Conservation (phyloP, 148 eudicot species). For the Polygonum maritimum region DNA sequence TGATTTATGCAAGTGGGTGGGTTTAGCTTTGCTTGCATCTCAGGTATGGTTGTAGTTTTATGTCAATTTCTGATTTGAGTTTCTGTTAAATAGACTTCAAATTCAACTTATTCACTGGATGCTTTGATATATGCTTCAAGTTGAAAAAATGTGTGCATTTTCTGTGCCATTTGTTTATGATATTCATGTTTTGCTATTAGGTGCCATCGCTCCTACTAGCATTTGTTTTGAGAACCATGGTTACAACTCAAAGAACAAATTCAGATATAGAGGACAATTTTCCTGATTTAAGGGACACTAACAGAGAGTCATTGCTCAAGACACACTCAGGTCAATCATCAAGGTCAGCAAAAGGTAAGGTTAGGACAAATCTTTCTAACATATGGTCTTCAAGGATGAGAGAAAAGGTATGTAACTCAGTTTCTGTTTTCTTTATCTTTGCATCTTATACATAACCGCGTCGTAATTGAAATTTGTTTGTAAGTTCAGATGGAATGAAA, state of each 20-base stretch:
- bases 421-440: not conserved
- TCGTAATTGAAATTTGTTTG: not conserved
- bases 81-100: not conserved
- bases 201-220: constrained; percentile 52
- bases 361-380: constrained; percentile 33
- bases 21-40: constrained; percentile 41
- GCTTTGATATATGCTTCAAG: not conserved
- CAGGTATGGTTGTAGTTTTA: constrained; percentile 35
- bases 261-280: constrained; percentile 44
- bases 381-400: constrained; percentile 59
- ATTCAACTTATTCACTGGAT: not conserved
- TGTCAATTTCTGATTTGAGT: not conserved
- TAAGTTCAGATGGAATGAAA: not conserved
- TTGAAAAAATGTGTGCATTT: not conserved
- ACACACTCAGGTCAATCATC: constrained; percentile 45
- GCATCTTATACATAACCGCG: not conserved
- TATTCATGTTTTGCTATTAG: constrained; percentile 28
- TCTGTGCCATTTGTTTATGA: not conserved
- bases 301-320: constrained; percentile 46
- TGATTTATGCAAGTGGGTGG: constrained; percentile 60
- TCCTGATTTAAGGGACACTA: constrained; percentile 26
- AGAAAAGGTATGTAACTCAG: constrained; percentile 45
- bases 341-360: constrained; percentile 27
- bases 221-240: constrained; percentile 47
- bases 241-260: constrained; percentile 33